Evolutionary conservation across 768 basidiomycete genomes (phyloP).

Genomic region (Boletus fagicola): DNA sequence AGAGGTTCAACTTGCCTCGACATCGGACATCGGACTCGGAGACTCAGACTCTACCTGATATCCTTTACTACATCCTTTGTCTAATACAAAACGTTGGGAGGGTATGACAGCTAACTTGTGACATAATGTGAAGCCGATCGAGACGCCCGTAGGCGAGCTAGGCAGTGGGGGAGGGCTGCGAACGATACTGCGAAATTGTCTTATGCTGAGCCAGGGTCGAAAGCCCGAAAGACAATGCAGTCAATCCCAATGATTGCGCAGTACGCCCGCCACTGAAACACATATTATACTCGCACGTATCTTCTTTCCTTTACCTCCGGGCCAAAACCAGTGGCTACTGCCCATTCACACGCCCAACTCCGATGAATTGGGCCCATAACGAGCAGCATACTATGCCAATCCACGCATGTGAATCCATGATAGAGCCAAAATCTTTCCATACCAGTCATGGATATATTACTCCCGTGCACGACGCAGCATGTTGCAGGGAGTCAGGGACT

Average conservation of each 20-base stretch:
- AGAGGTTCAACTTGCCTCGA: not conserved
- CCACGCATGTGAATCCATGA: not conserved
- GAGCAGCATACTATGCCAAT: too few relatives aligned
- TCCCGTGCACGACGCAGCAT: not conserved
- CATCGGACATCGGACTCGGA: not conserved
- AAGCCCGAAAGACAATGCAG: too few relatives aligned
- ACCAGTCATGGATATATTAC: not conserved
- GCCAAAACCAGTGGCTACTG: not conserved
- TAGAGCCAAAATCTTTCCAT: too few relatives aligned
- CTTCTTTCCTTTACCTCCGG: not conserved
- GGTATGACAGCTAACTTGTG: too few relatives aligned
- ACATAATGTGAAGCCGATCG: too few relatives aligned
- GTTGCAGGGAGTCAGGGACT: too few relatives aligned
- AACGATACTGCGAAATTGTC: too few relatives aligned
- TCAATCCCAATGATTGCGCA: too few relatives aligned
- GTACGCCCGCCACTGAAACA: not conserved
- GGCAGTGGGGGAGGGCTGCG: too few relatives aligned
- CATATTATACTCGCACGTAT: not conserved
- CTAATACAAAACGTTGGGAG: not conserved
- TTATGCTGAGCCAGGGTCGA: too few relatives aligned
- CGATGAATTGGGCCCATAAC: too few relatives aligned
- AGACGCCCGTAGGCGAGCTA: too few relatives aligned
- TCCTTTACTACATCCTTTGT: slow-evolving; percentile 1
- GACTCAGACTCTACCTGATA: not conserved
- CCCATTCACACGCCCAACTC: not conserved